Conservation (phyloP, 2,329 filamentous ascomycete genomes). For the Fusarium austroafricanum region DNA sequence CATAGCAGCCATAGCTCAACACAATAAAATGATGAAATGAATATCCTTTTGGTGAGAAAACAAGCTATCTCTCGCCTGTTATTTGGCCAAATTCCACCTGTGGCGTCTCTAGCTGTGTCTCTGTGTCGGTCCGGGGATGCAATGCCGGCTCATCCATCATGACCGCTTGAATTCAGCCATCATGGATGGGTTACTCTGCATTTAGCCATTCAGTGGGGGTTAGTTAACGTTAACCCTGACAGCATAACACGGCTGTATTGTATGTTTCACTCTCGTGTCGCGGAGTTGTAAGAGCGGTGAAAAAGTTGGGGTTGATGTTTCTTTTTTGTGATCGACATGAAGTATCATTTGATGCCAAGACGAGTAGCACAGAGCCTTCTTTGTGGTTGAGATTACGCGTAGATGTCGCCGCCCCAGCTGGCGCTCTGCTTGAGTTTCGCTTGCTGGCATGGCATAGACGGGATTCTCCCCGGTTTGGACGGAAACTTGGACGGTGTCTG, state of each 20-base stretch:
- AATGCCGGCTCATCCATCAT: conserved; percentile 31
- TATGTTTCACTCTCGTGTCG: conserved; percentile 8
- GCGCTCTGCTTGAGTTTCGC: no score
- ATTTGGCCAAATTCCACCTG: neutral
- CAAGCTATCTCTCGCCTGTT: neutral
- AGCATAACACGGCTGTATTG: neutral
- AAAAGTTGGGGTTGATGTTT: neutral
- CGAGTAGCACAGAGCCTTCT: neutral
- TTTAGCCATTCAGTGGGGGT: conserved; percentile 25
- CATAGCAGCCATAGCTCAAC: neutral
- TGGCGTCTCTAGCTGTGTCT: neutral
- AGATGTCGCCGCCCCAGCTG: neutral
- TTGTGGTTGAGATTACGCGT: conserved; percentile 5
- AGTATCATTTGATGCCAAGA: neutral
- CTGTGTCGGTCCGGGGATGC: conserved; percentile 5
- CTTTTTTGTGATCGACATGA: neutral
- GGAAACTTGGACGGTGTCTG: neutral
- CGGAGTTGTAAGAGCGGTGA: conserved; percentile 15
- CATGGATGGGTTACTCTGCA: conserved; percentile 20
- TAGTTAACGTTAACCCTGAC: conserved; percentile 8
- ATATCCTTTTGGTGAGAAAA: neutral
- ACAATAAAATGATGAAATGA: neutral
- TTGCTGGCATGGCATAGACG: neutral
- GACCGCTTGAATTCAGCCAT: conserved; percentile 21
- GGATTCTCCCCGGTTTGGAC: conserved; percentile 7